Evolutionary conservation across 116 monocot genomes (phyloP).

Genomic region (Iris pallida): DNA sequence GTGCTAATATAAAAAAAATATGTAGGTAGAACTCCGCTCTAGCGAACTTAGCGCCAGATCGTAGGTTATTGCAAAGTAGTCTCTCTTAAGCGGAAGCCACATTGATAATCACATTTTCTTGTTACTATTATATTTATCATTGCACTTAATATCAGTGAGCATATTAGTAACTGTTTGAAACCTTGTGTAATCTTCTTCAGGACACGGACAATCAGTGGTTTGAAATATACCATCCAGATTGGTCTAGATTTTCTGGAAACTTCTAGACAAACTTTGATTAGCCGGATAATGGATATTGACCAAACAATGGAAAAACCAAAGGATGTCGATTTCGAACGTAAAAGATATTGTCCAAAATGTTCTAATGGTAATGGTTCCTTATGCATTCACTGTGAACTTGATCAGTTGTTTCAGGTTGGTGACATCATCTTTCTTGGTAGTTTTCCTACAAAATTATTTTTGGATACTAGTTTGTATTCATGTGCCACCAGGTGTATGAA

Average conservation of each 20-base stretch:
- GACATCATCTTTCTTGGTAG: slow-evolving; percentile 1
- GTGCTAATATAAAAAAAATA: too few relatives aligned
- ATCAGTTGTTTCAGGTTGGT: slow-evolving; percentile 78
- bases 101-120: not conserved
- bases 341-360: slow-evolving; percentile 78
- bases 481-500: slow-evolving; percentile 62
- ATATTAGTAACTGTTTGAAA: not conserved
- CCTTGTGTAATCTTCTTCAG: slow-evolving; percentile 35
- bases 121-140: not conserved
- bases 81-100: not conserved
- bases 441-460: not conserved
- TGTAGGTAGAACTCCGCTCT: too few relatives aligned
- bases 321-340: slow-evolving; percentile 62
- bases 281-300: slow-evolving; percentile 66
- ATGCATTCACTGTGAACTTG: slow-evolving; percentile 81
- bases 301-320: slow-evolving; percentile 73
- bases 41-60: too few relatives aligned
- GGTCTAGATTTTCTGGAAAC: slow-evolving; percentile 71
- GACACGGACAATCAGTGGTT: slow-evolving; percentile 40
- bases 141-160: not conserved
- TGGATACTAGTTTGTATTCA: not conserved
- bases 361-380: slow-evolving; percentile 69
- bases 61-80: not conserved
- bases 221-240: slow-evolving; percentile 67
- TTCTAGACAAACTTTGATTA: slow-evolving; percentile 61